Base-by-base conservation (phyloP, 73 alveolate genomes). In the Paramecium primaurelia region DNA sequence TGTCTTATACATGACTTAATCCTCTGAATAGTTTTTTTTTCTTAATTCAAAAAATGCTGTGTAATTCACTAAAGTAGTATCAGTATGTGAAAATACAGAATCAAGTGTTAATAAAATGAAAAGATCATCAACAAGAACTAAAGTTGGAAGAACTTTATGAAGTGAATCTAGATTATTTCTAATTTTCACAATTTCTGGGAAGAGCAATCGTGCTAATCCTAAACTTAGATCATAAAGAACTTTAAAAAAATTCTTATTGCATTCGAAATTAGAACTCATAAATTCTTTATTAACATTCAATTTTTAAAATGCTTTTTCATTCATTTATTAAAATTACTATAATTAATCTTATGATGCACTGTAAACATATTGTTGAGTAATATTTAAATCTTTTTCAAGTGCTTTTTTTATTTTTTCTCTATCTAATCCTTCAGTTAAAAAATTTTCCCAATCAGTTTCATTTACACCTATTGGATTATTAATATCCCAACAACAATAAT, bases 121-220 rank as follows among this genome's bases (percentile, higher is more conserved):
- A 12, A 80, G 58, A 80, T 80, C 91, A 80, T 80, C 91, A 42
- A 80, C 22, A 3, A 80, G 32, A 12, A 80, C 91, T 47, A 80
- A 14, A 1, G 91, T 80, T 25, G 71, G 44, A 25, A 80, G 34
- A 11, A 80, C 51, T 44, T 80, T 80, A 80, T 80, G 91, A 44
- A 80, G 45, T 49, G 47, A 80, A 80, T 80, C 91, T 20, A 44
- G 34, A 26, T 80, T 80, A 49, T 80, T 80, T 36, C 73, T 80
- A 11, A 80, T 80, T 42, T 80, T 80, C 12, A 80, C 75, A 22
- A 80, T 32, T 80, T 80, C 91, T 25, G 91, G 91, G 26, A 80
- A 80, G 6, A 80, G 58, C 28, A 80, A 80, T 49, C 34, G 20
- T 11, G 91, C 71, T 44, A 80, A 80, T 1, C 91, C 91, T 25